Evolutionary conservation across 805 yeast species (phyloP), one percentile per base, ranked within the genome.

Genomic region (Candida ficus): DNA sequence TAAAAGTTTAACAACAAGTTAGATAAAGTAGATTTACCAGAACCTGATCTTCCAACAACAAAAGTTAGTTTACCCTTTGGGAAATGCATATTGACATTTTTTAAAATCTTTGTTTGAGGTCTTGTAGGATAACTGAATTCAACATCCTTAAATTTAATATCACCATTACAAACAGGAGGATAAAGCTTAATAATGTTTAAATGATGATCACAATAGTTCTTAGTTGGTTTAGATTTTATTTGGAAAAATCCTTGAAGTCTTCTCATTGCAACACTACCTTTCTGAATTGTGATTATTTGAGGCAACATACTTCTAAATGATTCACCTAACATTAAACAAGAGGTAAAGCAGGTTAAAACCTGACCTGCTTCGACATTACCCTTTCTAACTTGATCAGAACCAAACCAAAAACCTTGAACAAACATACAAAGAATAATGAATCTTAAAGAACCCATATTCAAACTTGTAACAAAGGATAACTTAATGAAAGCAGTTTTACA

Each of bases 391-490:
- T 85, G 71, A 33, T 68, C 69, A 22, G 82, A 74, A 2, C 98
- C 99, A 63, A 83, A 91, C 87, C 95, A 89, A 52, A 93, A 85
- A 0, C 91, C 95, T 60, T 87, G 96, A 3, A 90, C 84, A 66
- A 91, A 89, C 79, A 89, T 80, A 55, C 79, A 57, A 29, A 87
- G 64, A 0, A 82, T 71, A 4, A 90, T 49, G 19, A 74, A 62
- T 50, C 81, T 74, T 37, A 82, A 60, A 0, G 74, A 32, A 0
- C 84, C 81, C 18, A 73, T 58, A 54, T 87, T 89, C 0, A 73
- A 53, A 11, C 80, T 65, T 5, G 76, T 62, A 13, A 68, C 71
- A 20, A 76, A 53, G n/a, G 76, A 67, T 31, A 70, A 53, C 33
- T 65, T 66, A 31, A 67, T 62, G 47, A 68, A 78, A 3, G 71